phyloP scores from a whole-genome alignment of 148 eudicot species.

The Cornus suecica region DNA sequence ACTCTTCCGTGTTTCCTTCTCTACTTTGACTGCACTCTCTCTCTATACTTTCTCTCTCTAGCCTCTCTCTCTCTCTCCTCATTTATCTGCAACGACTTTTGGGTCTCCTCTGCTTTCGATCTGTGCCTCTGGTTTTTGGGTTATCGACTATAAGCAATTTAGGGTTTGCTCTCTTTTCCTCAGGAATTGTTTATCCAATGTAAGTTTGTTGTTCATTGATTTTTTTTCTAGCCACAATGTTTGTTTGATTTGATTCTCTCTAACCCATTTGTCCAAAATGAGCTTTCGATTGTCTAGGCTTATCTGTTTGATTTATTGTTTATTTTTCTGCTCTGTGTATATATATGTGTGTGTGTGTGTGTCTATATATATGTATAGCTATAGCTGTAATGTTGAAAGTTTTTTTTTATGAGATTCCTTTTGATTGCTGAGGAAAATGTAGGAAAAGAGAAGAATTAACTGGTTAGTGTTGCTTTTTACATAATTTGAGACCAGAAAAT shows the following conservation, averaged over 20 bases:
- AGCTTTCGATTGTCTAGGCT: not conserved
- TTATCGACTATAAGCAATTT: not conserved
- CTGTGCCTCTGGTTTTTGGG: not conserved
- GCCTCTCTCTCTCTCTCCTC: conserved; percentile 8
- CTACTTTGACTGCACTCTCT: not conserved
- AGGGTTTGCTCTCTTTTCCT: not conserved
- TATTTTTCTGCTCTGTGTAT: too few relatives aligned
- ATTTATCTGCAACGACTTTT: not conserved
- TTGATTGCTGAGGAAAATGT: conserved; percentile 1
- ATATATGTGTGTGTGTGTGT: too few relatives aligned
- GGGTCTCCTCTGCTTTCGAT: conserved; percentile 14
- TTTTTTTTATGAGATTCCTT: not conserved
- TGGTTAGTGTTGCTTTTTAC: not conserved
- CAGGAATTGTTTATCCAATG: conserved; percentile 1
- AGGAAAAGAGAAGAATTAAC: not conserved
- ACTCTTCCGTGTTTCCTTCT: conserved; percentile 1
- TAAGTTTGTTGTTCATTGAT: conserved; percentile 4
- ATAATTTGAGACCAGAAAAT: not conserved
- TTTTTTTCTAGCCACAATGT: not conserved
- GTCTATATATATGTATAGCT: not conserved
- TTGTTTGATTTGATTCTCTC: not conserved
- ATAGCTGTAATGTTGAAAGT: not conserved
- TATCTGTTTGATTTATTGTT: not conserved
- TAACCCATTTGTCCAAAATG: not conserved
- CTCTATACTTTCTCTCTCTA: conserved; percentile 12